Conservation (phyloP, 2,329 filamentous ascomycete genomes). For the Cryphonectria naterciae region DNA sequence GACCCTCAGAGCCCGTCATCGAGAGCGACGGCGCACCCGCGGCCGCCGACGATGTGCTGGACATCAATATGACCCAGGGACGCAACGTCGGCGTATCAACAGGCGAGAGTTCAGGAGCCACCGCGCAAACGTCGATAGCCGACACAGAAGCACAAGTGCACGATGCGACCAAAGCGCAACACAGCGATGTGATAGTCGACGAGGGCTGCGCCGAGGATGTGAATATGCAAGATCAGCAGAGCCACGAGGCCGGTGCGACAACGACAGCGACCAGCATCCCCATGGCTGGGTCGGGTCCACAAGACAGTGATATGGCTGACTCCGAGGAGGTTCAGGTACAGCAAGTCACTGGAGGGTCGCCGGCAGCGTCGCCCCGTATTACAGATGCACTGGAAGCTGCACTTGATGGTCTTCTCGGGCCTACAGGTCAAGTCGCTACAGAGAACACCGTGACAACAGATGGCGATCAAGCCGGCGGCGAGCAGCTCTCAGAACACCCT, state of each 20-base stretch:
- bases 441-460: neutral
- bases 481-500: constrained; percentile 5
- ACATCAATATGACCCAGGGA: constrained; percentile 14
- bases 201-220: constrained; percentile 8
- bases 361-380: constrained; percentile 27
- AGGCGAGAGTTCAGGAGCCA: neutral
- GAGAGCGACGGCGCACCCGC: constrained; percentile 27
- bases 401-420: constrained; percentile 31
- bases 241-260: neutral
- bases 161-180: neutral
- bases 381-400: constrained; percentile 35
- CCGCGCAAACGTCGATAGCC: neutral
- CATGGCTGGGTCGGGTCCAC: neutral
- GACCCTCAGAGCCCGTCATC: constrained; percentile 32
- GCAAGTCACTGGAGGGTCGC: constrained; percentile 2
- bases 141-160: neutral
- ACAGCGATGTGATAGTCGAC: neutral
- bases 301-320: constrained; percentile 9
- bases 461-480: neutral
- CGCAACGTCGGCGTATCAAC: neutral
- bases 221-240: constrained; percentile 15
- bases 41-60: constrained; percentile 19
- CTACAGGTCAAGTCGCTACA: neutral
- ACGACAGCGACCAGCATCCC: too few species aligned
- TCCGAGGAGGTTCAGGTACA: constrained; percentile 1